These are phyloP conservation scores for Seminavis robusta DNA, from an alignment of 108 stramenopile genomes.

Conservation along the genomic window DNA sequence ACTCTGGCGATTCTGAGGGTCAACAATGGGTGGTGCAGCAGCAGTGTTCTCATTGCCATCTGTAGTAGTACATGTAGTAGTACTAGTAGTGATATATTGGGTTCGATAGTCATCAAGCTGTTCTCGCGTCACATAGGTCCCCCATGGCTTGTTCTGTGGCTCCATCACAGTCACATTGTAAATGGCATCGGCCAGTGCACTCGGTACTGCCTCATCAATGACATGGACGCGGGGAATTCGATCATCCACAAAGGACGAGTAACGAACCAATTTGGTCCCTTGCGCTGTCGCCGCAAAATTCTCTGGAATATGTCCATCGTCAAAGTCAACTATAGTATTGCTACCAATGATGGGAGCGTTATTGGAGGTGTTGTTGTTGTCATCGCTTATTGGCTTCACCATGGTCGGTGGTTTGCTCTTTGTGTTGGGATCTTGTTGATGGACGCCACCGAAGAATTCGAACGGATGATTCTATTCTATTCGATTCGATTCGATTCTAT, in stretches of 20 bases:
- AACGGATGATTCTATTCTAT: no score
- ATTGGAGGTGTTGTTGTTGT: no score
- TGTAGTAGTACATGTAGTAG: neutral
- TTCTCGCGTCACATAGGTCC: constrained; percentile 61
- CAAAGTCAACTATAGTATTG: no score
- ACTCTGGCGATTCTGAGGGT: constrained; percentile 22
- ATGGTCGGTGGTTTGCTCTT: no score
- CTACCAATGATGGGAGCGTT: no score
- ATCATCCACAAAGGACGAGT: neutral
- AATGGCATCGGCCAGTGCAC: constrained; percentile 21
- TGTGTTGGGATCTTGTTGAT: no score
- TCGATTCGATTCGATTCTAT: no score
- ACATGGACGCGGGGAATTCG: constrained; percentile 16
- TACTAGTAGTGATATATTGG: constrained; percentile 3
- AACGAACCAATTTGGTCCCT: neutral
- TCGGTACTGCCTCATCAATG: constrained; percentile 18
- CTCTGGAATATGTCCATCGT: constrained; percentile 70
- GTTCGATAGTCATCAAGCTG: constrained; percentile 40
- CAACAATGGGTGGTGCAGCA: neutral
- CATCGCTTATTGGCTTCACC: no score
- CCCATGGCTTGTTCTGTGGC: constrained; percentile 43
- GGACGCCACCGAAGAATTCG: no score
- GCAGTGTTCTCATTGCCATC: constrained; percentile 1
- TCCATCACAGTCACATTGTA: constrained; percentile 12
- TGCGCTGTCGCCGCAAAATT: no score